Conservation (phyloP, 306 rosid genomes). For the Lagenaria siceraria region DNA sequence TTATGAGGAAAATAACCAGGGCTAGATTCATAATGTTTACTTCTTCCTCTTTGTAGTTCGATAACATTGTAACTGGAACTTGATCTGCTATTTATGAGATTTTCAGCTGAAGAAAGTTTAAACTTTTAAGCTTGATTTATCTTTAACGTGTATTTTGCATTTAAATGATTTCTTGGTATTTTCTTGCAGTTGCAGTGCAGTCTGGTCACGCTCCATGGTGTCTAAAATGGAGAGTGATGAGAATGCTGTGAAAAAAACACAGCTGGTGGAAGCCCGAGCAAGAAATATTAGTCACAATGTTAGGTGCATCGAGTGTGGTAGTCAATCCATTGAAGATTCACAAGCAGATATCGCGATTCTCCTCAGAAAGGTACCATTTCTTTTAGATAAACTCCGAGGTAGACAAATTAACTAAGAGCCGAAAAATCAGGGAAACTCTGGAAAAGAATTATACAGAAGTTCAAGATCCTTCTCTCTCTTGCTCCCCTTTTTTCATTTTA, state of each 20-base stretch:
- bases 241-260: conserved; percentile 44
- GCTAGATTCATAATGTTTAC: neutral
- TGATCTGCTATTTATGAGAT: no score
- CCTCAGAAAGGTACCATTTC: conserved; percentile 54
- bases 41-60: neutral
- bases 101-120: no score
- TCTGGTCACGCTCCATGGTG: neutral
- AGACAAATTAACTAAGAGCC: neutral
- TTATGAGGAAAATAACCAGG: neutral
- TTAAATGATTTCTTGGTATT: neutral
- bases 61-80: neutral
- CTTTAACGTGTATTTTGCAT: neutral
- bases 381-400: neutral
- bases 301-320: conserved; percentile 90
- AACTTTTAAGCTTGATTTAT: neutral
- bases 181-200: neutral
- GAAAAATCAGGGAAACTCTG: neutral
- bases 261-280: conserved; percentile 63
- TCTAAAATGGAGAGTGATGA: conserved; percentile 45
- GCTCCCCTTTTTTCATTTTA: neutral
- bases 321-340: conserved; percentile 56
- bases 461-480: neutral
- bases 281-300: conserved; percentile 88
- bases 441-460: neutral
- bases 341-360: conserved; percentile 84